These are phyloP conservation scores for Penicillium parvum DNA, from an alignment of 495 filamentous ascomycete species.

Conservation along the genomic window DNA sequence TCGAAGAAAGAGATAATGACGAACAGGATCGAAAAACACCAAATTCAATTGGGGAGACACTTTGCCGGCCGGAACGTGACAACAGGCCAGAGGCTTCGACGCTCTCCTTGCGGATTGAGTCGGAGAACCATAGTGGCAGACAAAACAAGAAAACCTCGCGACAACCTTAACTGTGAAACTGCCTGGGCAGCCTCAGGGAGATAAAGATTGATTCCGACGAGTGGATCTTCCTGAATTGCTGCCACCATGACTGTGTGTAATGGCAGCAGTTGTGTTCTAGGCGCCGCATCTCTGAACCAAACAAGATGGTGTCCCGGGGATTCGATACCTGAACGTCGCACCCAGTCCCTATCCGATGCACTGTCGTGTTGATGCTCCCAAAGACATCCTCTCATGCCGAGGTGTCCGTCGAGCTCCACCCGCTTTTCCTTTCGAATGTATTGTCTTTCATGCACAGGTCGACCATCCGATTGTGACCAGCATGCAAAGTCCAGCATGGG, in stretches of 20 bases:
- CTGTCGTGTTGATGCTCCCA: constrained; percentile 23
- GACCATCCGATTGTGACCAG: constrained; percentile 37
- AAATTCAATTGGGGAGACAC: constrained; percentile 18
- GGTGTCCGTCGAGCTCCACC: constrained; percentile 36
- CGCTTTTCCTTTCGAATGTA: constrained; percentile 26
- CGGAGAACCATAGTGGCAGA: constrained; percentile 24
- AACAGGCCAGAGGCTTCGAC: constrained; percentile 33
- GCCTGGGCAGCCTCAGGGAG: constrained; percentile 27
- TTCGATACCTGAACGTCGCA: constrained; percentile 15
- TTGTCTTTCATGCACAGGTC: constrained; percentile 25
- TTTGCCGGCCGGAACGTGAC: constrained; percentile 37
- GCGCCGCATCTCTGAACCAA: constrained; percentile 23
- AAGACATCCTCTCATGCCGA: constrained; percentile 26
- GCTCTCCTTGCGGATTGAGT: constrained; percentile 12
- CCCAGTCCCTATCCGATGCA: constrained; percentile 11
- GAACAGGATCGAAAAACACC: constrained; percentile 22
- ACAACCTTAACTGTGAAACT: constrained; percentile 24
- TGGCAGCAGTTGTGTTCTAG: constrained; percentile 40
- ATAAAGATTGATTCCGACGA: constrained; percentile 47
- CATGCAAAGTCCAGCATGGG: constrained; percentile 42
- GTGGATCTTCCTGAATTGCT: constrained; percentile 35
- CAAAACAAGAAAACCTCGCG: constrained; percentile 44
- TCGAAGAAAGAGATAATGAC: constrained; percentile 20
- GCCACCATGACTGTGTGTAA: constrained; percentile 34
- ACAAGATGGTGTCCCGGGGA: constrained; percentile 21